phyloP scores from a whole-genome alignment of 169 alveolate genomes.

The Cryptosporidium sp. region DNA sequence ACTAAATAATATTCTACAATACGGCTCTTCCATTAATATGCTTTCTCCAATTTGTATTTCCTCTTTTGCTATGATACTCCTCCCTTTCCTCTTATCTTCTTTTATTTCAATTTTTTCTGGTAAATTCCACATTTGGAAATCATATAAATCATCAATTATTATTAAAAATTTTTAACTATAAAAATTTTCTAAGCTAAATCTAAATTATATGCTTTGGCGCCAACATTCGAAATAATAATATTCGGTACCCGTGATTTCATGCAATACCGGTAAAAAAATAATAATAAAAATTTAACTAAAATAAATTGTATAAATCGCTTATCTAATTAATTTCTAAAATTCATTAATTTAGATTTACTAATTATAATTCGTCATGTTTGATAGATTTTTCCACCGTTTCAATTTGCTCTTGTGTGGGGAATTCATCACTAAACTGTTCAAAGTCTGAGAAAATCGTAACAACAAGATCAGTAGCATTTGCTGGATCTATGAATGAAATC shows the following conservation, averaged over 20 bases:
- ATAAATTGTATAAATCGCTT: not conserved
- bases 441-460: slow-evolving; percentile 62
- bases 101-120: slow-evolving; percentile 17
- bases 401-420: slow-evolving; percentile 57
- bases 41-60: slow-evolving; percentile 44
- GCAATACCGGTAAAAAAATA: not conserved
- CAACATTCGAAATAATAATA: not conserved
- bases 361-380: slow-evolving; percentile 41
- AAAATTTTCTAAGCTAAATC: not conserved
- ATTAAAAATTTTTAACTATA: not conserved
- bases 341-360: not conserved
- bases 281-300: not conserved
- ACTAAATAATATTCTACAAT: slow-evolving; percentile 15
- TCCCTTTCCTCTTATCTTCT: slow-evolving; percentile 19
- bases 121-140: slow-evolving; percentile 30
- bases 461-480: slow-evolving; percentile 46
- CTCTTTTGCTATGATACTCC: slow-evolving; percentile 29
- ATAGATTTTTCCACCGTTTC: slow-evolving; percentile 28
- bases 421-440: slow-evolving; percentile 64
- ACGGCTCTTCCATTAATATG: slow-evolving; percentile 25
- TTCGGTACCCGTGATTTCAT: slow-evolving; percentile 4
- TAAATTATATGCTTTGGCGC: slow-evolving; percentile 1
- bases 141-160: not conserved
- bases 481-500: slow-evolving; percentile 44
- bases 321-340: not conserved